phyloP scores from a whole-genome alignment of 345 rosid species.

The Clarkia xantiana region DNA sequence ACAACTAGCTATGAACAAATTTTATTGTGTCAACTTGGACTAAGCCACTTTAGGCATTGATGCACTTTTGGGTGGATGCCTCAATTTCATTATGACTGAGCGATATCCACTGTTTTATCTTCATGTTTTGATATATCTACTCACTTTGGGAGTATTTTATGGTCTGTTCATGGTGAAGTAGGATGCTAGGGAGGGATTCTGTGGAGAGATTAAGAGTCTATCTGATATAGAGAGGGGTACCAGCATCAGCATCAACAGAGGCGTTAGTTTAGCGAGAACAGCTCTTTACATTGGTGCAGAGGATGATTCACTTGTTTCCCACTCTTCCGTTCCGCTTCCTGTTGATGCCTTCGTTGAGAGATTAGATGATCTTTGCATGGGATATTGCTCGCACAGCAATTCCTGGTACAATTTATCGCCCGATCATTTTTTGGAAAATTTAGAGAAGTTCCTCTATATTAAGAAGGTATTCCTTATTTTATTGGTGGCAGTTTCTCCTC shows the following conservation, averaged over 20 bases:
- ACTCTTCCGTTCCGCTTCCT: constrained; percentile 53
- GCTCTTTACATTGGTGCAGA: constrained; percentile 55
- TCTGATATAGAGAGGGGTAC: constrained; percentile 38
- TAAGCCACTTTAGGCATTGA: too few species aligned
- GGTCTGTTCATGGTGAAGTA: constrained; percentile 9
- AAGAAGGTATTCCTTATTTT: constrained; percentile 26
- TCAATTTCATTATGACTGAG: too few species aligned
- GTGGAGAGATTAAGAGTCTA: constrained; percentile 20
- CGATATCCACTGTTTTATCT: not conserved
- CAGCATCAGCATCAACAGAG: constrained; percentile 41
- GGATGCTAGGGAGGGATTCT: constrained; percentile 37
- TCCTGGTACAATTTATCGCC: constrained; percentile 22
- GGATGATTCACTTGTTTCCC: constrained; percentile 51
- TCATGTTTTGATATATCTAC: not conserved
- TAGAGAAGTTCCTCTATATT: constrained; percentile 31
- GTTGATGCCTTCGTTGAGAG: constrained; percentile 39
- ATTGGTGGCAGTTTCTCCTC: not conserved
- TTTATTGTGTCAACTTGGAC: too few species aligned
- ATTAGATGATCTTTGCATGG: constrained; percentile 51
- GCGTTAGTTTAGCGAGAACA: constrained; percentile 39
- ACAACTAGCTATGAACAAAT: too few species aligned
- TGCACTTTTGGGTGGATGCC: too few species aligned
- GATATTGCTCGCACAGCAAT: constrained; percentile 31
- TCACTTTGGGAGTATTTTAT: not conserved
- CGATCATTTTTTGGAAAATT: constrained; percentile 30